Evolutionary conservation across 768 basidiomycete species (phyloP).

Genomic region (Tulasnella sp.): DNA sequence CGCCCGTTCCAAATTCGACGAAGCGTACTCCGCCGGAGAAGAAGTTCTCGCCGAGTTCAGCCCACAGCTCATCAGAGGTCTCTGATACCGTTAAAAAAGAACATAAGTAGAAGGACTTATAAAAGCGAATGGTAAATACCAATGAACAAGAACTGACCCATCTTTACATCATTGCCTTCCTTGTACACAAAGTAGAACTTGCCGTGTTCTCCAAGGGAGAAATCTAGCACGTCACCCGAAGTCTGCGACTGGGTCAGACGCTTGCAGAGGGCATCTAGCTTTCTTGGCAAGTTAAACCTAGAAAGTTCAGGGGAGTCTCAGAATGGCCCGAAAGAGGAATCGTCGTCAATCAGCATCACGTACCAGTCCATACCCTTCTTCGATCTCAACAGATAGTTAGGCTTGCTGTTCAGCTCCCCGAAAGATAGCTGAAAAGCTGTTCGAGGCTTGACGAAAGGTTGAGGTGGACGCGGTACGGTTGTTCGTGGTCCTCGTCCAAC

Average conservation of each 20-base stretch:
- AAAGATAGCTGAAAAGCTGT: conserved; percentile 4
- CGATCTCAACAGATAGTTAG: conserved; percentile 6
- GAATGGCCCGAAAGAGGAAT: too few relatives aligned
- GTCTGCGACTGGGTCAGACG: neutral
- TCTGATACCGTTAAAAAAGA: neutral
- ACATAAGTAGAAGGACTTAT: neutral
- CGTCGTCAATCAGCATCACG: too few relatives aligned
- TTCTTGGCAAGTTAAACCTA: neutral
- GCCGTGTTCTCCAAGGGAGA: neutral
- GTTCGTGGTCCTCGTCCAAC: neutral
- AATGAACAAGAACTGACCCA: neutral
- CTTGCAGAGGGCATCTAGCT: neutral
- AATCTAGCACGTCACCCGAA: neutral
- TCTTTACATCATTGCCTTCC: conserved; percentile 7
- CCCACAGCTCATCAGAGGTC: conserved; percentile 5
- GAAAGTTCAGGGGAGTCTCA: too few relatives aligned
- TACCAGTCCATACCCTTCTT: conserved; percentile 2
- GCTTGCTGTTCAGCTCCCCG: neutral
- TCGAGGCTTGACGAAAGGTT: conserved; percentile 4
- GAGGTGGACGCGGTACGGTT: conserved; percentile 3
- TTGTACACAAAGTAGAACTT: neutral
- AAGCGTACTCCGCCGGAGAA: neutral
- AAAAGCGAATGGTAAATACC: neutral
- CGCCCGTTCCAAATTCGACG: conserved; percentile 2
- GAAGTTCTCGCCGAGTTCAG: neutral